These are phyloP conservation scores for Dryas octopetala DNA, from an alignment of 306 rosid genomes.

Conservation along the genomic window DNA sequence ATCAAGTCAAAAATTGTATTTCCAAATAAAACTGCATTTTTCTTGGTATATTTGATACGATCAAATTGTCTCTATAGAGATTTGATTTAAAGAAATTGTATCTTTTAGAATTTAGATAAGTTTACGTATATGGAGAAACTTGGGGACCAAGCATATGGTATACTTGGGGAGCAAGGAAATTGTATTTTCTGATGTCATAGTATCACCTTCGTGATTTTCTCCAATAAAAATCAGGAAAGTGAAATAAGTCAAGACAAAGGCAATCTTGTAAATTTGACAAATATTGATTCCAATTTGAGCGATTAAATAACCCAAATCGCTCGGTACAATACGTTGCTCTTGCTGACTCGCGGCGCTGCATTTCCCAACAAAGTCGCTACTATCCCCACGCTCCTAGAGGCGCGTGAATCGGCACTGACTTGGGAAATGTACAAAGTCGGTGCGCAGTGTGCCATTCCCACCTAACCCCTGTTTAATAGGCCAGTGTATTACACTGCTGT, in stretches of 20 bases:
- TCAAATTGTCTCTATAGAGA: no score
- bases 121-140: no score
- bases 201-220: no score
- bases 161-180: no score
- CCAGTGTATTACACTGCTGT: background rate
- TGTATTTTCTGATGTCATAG: no score
- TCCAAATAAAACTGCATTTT: no score
- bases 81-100: no score
- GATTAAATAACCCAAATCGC: background rate
- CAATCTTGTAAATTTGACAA: slow-evolving; percentile 10
- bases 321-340: background rate
- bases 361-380: background rate
- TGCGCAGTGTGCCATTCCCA: background rate
- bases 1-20: no score
- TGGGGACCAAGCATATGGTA: no score
- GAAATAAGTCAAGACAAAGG: background rate
- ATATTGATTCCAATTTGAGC: background rate
- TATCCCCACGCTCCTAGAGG: background rate
- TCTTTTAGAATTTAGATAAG: no score
- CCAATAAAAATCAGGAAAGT: no score
- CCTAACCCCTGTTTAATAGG: background rate
- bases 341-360: slow-evolving; percentile 9
- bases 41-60: no score
- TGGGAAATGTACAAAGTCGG: background rate
- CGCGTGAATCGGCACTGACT: background rate